Conservation (phyloP, 306 rosid genomes). For the Cicer yamashitae region DNA sequence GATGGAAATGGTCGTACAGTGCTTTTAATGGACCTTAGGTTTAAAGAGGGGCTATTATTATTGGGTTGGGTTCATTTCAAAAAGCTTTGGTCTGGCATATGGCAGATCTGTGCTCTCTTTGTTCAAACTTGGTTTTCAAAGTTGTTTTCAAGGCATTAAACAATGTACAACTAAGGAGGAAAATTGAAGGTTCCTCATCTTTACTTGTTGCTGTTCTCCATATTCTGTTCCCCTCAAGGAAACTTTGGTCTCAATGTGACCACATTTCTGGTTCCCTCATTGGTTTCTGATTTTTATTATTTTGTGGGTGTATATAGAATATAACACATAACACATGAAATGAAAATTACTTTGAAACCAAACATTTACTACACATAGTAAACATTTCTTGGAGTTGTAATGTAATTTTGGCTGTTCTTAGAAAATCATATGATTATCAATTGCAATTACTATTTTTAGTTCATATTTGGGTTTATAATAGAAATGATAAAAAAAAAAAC, state of each 20-base stretch:
- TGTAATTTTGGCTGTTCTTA: no score
- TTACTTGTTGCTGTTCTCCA: conserved; percentile 23
- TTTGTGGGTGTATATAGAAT: not conserved
- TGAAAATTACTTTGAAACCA: no score
- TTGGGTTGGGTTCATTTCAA: conserved; percentile 40
- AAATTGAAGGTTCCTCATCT: conserved; percentile 38
- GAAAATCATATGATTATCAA: no score
- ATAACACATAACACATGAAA: not conserved
- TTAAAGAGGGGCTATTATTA: conserved; percentile 6
- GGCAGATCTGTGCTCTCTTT: conserved; percentile 37
- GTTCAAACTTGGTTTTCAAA: conserved; percentile 39
- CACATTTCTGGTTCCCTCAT: not conserved
- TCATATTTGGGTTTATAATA: no score
- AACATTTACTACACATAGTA: no score
- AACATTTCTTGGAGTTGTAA: no score
- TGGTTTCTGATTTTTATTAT: conserved; percentile 7
- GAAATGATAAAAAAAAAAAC: no score
- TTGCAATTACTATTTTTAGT: no score
- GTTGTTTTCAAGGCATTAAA: conserved; percentile 46
- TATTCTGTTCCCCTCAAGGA: conserved; percentile 42
- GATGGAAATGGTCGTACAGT: conserved; percentile 34
- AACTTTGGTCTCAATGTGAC: conserved; percentile 39
- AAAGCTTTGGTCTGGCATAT: conserved; percentile 15
- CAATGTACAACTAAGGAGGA: conserved; percentile 7
- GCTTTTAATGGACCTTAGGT: conserved; percentile 45